Conservation (phyloP, 31 red algal genomes). For the Porphyra umbilicalis region DNA sequence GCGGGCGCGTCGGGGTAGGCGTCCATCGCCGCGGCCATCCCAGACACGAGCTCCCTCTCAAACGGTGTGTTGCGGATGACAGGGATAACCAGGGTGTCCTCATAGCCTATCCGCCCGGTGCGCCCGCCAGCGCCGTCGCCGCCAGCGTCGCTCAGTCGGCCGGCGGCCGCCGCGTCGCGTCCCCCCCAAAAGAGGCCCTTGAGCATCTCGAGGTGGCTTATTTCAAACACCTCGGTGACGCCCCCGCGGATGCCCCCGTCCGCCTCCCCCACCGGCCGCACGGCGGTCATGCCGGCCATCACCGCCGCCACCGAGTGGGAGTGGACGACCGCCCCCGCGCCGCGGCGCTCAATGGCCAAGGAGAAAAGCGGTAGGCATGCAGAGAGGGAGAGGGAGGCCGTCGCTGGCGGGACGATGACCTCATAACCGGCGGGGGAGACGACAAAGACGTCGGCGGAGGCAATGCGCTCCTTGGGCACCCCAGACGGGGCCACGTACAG, state of each 20-base stretch:
- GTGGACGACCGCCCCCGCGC: constrained; percentile 24
- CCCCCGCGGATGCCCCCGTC: neutral
- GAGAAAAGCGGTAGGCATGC: constrained; percentile 16
- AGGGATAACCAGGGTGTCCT: constrained; percentile 23
- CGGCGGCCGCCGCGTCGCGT: neutral
- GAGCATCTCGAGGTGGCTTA: constrained; percentile 44
- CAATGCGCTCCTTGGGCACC: constrained; percentile 31
- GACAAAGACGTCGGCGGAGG: constrained; percentile 25
- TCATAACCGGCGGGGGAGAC: constrained; percentile 1
- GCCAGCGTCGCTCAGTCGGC: neutral
- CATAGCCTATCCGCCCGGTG: constrained; percentile 1
- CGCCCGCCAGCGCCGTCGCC: neutral
- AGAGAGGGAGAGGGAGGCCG: constrained; percentile 8
- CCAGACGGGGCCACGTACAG: constrained; percentile 33
- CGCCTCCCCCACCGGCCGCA: neutral
- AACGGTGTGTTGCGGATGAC: constrained; percentile 28
- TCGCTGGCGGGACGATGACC: constrained; percentile 1
- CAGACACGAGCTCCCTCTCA: constrained; percentile 10
- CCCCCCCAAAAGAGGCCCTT: constrained; percentile 11
- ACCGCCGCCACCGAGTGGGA: constrained; percentile 22
- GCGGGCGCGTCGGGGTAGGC: constrained; percentile 18
- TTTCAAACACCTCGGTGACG: constrained; percentile 14
- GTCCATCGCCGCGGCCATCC: constrained; percentile 18
- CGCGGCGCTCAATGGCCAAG: constrained; percentile 11
- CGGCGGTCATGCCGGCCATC: constrained; percentile 2